Conservation (phyloP, 2,329 filamentous ascomycete species). For the Scleromitrula shiraiana region DNA sequence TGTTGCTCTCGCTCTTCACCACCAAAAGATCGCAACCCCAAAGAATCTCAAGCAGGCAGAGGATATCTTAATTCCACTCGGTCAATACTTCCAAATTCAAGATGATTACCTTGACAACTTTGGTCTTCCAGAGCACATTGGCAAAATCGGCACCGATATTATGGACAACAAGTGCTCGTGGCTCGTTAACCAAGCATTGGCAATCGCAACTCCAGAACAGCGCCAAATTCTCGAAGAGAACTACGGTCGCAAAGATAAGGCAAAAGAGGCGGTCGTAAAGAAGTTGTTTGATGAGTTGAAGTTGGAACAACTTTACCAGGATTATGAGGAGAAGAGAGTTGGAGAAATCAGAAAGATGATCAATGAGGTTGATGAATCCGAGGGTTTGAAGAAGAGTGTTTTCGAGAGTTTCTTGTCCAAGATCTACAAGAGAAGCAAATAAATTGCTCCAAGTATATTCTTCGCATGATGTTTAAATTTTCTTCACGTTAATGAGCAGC, state of each 20-base stretch:
- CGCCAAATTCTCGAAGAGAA: slow-evolving; percentile 80
- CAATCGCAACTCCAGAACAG: slow-evolving; percentile 74
- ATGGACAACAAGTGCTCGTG: slow-evolving; percentile 99
- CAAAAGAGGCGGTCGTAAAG: slow-evolving; percentile 80
- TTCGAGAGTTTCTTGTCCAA: slow-evolving; percentile 88
- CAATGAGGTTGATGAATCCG: slow-evolving; percentile 69
- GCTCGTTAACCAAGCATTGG: slow-evolving; percentile 91
- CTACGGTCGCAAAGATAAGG: slow-evolving; percentile 86
- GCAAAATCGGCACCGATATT: slow-evolving; percentile 98
- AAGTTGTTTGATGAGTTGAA: slow-evolving; percentile 78
- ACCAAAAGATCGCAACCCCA: slow-evolving; percentile 74
- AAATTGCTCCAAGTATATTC: slow-evolving; percentile 30
- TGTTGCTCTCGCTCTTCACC: slow-evolving; percentile 81
- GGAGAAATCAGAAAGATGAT: slow-evolving; percentile 72
- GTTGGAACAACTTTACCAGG: slow-evolving; percentile 73
- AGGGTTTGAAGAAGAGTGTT: slow-evolving; percentile 81
- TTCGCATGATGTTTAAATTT: background rate
- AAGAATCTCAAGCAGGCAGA: slow-evolving; percentile 84
- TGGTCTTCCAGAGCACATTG: slow-evolving; percentile 83
- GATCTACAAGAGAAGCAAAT: slow-evolving; percentile 98
- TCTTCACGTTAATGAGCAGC: background rate
- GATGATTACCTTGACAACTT: slow-evolving; percentile 99
- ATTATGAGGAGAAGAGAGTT: slow-evolving; percentile 84
- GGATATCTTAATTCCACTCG: slow-evolving; percentile 90
- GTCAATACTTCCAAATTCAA: slow-evolving; percentile 98